phyloP scores from a whole-genome alignment of 495 filamentous ascomycete genomes.

The Lasiosphaeriaceae sp. region DNA sequence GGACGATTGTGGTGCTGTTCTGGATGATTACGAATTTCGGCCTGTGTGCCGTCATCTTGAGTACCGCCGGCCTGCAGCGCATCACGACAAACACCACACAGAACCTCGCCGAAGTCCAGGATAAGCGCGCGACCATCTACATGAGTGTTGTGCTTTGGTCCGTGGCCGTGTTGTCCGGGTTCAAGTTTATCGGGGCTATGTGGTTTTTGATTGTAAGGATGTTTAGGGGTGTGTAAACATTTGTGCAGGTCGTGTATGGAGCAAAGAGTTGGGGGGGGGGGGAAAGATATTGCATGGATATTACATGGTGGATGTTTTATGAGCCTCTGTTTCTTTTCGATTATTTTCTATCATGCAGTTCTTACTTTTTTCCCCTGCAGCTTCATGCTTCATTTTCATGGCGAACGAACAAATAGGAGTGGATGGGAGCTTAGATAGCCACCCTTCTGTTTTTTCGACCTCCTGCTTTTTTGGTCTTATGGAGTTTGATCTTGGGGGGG shows the following conservation, averaged over 20 bases:
- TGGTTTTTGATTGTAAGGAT: conserved; percentile 95
- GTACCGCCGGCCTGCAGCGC: conserved; percentile 72
- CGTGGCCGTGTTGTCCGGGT: conserved; percentile 79
- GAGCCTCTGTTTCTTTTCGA: not conserved
- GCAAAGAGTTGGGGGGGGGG: no score
- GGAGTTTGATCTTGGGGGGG: no score
- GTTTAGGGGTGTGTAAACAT: conserved; percentile 61
- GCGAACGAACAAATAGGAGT: no score
- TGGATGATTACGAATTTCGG: conserved; percentile 98
- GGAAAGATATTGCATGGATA: no score
- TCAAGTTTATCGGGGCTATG: conserved; percentile 85
- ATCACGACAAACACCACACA: conserved; percentile 38
- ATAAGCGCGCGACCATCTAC: conserved; percentile 65
- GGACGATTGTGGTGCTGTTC: conserved; percentile 81
- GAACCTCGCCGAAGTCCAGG: conserved; percentile 34
- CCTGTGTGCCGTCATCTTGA: conserved; percentile 81
- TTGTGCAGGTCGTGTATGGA: not conserved
- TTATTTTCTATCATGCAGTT: not conserved
- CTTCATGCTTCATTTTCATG: no score
- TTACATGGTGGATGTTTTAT: no score
- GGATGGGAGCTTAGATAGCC: no score
- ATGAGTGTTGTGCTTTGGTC: conserved; percentile 88
- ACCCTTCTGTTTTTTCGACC: no score
- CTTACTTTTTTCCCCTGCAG: no score
- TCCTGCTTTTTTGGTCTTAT: no score